These are phyloP conservation scores for Penicillium ochrochloron DNA, from an alignment of 495 filamentous ascomycete genomes.

Conservation along the genomic window DNA sequence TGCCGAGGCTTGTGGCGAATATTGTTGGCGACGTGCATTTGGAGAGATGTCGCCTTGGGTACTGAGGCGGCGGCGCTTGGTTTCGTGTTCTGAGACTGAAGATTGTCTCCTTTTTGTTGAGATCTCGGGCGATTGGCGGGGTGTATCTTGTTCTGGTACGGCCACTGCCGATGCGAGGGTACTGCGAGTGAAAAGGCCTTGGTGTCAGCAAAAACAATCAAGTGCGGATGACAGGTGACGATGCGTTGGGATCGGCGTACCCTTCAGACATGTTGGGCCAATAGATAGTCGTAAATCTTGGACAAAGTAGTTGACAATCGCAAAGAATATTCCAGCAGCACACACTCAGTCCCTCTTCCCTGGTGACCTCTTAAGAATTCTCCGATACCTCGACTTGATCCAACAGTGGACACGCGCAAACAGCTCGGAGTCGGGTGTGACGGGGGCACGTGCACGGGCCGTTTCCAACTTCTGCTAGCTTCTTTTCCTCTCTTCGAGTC, in stretches of 20 bases:
- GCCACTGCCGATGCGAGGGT: conserved; percentile 69
- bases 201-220: conserved; percentile 16
- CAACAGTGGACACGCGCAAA: conserved; percentile 2
- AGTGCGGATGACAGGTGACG: background rate
- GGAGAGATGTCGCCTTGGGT: conserved; percentile 33
- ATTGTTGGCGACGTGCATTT: conserved; percentile 19
- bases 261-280: conserved; percentile 36
- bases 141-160: conserved; percentile 55
- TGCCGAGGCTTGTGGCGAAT: conserved; percentile 16
- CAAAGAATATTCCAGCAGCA: background rate
- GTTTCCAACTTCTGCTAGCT: conserved; percentile 26
- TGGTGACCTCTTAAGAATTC: background rate
- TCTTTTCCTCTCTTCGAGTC: conserved; percentile 24
- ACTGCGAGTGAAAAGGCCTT: conserved; percentile 17
- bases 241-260: conserved; percentile 22
- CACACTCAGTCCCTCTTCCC: background rate
- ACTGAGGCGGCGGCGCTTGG: conserved; percentile 61
- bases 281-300: background rate
- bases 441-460: conserved; percentile 29
- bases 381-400: background rate
- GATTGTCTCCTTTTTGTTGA: conserved; percentile 62
- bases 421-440: background rate
- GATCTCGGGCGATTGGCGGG: conserved; percentile 34
- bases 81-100: conserved; percentile 54
- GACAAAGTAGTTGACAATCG: too few species aligned